These are phyloP conservation scores for Blastosporella zonata DNA, from an alignment of 1,284 basidiomycete species.

Conservation along the genomic window DNA sequence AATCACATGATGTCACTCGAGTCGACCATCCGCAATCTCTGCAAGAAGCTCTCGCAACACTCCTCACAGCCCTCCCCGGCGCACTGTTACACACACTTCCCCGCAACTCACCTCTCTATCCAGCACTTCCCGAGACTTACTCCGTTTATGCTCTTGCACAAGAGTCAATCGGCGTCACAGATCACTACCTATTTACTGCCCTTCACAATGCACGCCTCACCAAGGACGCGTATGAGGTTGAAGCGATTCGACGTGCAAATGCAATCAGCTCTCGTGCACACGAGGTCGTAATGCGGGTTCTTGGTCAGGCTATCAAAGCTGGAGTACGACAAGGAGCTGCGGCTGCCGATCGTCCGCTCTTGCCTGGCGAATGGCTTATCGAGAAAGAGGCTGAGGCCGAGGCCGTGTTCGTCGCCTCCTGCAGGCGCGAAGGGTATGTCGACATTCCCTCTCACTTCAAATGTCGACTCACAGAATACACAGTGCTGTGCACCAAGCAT, in stretches of 20 bases:
- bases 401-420: conserved; percentile 86
- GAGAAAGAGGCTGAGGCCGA: conserved; percentile 90
- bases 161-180: conserved; percentile 39
- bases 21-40: conserved; percentile 52
- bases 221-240: conserved; percentile 76
- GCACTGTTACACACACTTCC: conserved; percentile 67
- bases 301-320: conserved; percentile 69
- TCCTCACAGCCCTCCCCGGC: conserved; percentile 57
- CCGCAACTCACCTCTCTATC: conserved; percentile 52
- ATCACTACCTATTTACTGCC: conserved; percentile 66
- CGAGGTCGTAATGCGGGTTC: conserved; percentile 86
- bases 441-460: neutral
- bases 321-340: conserved; percentile 44
- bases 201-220: conserved; percentile 75
- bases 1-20: conserved; percentile 55
- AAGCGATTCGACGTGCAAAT: conserved; percentile 73
- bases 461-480: conserved; percentile 1
- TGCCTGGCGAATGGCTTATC: conserved; percentile 81
- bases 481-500: conserved; percentile 83
- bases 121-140: conserved; percentile 42
- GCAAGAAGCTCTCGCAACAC: conserved; percentile 45
- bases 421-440: conserved; percentile 79
- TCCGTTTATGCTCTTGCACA: conserved; percentile 36
- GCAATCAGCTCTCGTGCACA: conserved; percentile 85
- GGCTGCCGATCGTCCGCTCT: conserved; percentile 49